These are phyloP conservation scores for Diaporthe capsici DNA, from an alignment of 2,329 filamentous ascomycete species.

Conservation along the genomic window DNA sequence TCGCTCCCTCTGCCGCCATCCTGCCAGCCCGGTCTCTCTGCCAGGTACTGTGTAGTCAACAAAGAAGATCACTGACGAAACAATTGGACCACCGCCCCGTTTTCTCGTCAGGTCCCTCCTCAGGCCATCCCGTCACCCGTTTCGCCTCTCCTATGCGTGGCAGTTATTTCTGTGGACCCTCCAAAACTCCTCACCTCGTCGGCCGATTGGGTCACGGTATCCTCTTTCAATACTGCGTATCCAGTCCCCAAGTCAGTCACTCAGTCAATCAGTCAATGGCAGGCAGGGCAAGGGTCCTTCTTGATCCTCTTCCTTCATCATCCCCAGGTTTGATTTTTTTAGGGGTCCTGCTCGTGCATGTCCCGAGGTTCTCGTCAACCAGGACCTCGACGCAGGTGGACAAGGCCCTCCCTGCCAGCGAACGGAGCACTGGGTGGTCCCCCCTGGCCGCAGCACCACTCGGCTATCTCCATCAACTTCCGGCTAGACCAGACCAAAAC, in stretches of 20 bases:
- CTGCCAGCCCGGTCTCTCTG: background rate
- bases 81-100: constrained; percentile 20
- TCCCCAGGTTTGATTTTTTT: constrained; percentile 18
- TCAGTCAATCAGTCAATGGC: background rate
- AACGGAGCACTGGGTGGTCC: constrained; percentile 11
- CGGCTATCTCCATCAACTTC: constrained; percentile 32
- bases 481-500: constrained; percentile 24
- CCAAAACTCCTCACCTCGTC: background rate
- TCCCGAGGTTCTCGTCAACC: constrained; percentile 19
- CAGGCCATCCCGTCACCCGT: background rate
- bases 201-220: constrained; percentile 2
- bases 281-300: background rate
- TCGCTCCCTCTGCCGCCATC: background rate
- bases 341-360: constrained; percentile 23
- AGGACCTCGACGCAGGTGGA: background rate
- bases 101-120: constrained; percentile 1
- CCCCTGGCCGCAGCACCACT: constrained; percentile 23
- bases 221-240: background rate
- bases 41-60: constrained; percentile 16
- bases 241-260: background rate
- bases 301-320: background rate
- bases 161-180: background rate
- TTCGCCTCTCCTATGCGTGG: constrained; percentile 1
- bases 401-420: constrained; percentile 14
- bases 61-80: constrained; percentile 27